A percentile compares a stretch with the other conserved stretches of the same genome.
phyloP scores from a whole-genome alignment of 1,139 yeast genomes.

The Geotrichum australiense region DNA sequence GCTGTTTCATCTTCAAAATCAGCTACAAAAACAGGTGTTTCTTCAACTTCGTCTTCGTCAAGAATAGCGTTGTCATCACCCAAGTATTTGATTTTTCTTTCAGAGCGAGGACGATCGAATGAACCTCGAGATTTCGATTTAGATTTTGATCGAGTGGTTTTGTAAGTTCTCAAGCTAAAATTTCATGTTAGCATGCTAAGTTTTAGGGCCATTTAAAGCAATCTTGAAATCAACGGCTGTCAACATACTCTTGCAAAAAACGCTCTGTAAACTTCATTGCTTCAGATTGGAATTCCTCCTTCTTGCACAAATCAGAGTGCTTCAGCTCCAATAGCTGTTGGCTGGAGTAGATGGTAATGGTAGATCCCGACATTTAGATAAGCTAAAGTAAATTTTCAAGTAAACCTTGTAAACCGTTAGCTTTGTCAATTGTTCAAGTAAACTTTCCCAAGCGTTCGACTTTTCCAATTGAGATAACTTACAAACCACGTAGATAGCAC shows the following conservation, averaged over 20 bases:
- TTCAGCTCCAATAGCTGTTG: slow-evolving; percentile 12
- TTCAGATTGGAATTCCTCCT: slow-evolving; percentile 6
- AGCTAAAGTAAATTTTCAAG: too few species aligned
- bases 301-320: slow-evolving; percentile 10
- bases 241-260: slow-evolving; percentile 11
- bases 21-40: slow-evolving; percentile 3
- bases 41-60: slow-evolving; percentile 9
- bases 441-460: too few species aligned
- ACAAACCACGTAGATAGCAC: too few species aligned
- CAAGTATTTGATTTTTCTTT: slow-evolving; percentile 6
- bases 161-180: slow-evolving; percentile 1
- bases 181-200: not conserved
- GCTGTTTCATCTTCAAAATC: slow-evolving; percentile 13
- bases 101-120: slow-evolving; percentile 10
- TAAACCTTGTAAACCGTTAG: too few species aligned
- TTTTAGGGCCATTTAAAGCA: not conserved
- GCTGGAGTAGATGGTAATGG: slow-evolving; percentile 8
- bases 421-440: too few species aligned
- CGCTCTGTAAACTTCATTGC: slow-evolving; percentile 11
- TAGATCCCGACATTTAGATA: slow-evolving; percentile 4
- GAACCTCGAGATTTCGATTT: slow-evolving; percentile 1
- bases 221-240: too few species aligned
- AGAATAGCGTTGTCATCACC: slow-evolving; percentile 12
- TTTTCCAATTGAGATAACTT: too few species aligned
- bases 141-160: slow-evolving; percentile 1